phyloP scores from a whole-genome alignment of 345 rosid species.

The Dimocarpus longan region DNA sequence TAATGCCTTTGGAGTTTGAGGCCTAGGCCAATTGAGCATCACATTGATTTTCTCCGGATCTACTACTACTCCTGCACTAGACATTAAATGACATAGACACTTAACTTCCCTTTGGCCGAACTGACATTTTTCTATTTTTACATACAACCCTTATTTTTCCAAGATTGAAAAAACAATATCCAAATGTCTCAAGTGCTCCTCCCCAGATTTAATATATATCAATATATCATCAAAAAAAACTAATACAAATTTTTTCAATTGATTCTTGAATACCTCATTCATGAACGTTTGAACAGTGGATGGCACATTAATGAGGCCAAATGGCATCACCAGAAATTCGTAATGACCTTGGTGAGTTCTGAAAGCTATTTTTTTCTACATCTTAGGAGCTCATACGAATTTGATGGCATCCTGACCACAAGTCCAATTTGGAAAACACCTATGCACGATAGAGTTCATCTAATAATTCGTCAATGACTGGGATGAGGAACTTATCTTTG shows the following conservation, averaged over 20 bases:
- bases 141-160: background rate
- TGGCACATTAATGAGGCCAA: background rate
- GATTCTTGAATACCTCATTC: background rate
- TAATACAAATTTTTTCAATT: background rate
- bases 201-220: background rate
- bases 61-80: background rate
- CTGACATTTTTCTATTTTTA: background rate
- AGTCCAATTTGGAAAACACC: background rate
- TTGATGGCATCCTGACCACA: background rate
- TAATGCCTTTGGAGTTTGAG: background rate
- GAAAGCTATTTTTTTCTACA: background rate
- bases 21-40: background rate
- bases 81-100: background rate
- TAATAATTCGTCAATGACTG: background rate
- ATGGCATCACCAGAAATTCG: background rate
- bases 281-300: background rate
- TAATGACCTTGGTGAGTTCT: background rate
- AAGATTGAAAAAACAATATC: background rate
- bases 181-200: no score
- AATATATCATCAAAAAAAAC: background rate
- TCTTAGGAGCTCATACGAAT: background rate
- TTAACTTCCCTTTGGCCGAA: constrained; percentile 6
- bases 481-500: no score
- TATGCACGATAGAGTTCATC: background rate
- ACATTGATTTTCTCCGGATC: background rate